Percentiles rank a stretch among this genome's conserved stretches.
These are phyloP conservation scores for Erysiphe pisi DNA, from an alignment of 2,329 filamentous ascomycete genomes.

Conservation along the genomic window DNA sequence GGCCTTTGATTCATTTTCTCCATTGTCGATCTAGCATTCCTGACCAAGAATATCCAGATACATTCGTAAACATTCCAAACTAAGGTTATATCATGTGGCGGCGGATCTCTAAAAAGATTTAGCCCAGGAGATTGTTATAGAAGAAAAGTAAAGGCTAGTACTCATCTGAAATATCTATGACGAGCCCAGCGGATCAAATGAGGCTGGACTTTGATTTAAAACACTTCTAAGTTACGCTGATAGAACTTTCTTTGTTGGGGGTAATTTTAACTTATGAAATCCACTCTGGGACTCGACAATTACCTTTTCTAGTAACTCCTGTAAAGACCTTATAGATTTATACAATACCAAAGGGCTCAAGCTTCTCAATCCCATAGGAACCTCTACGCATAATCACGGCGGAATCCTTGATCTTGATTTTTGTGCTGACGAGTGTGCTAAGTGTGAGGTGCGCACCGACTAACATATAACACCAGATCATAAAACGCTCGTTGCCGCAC, in stretches of 20 bases:
- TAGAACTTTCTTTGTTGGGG: neutral
- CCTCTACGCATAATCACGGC: neutral
- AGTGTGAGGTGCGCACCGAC: too few species aligned
- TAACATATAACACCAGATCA: too few species aligned
- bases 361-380: neutral
- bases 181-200: neutral
- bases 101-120: neutral
- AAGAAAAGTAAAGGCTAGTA: neutral
- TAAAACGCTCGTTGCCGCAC: too few species aligned
- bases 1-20: neutral
- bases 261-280: neutral
- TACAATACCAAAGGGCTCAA: neutral
- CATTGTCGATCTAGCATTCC: neutral
- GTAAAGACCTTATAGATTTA: neutral
- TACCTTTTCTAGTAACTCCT: neutral
- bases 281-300: neutral
- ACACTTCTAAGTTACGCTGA: neutral
- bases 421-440: neutral
- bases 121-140: neutral
- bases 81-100: neutral
- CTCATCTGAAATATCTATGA: neutral
- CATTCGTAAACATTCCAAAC: neutral
- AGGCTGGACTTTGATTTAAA: neutral
- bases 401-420: neutral
- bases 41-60: neutral